Evolutionary conservation across 208 protist genomes (phyloP).

Genomic region (Tritrichomonas musculus): DNA sequence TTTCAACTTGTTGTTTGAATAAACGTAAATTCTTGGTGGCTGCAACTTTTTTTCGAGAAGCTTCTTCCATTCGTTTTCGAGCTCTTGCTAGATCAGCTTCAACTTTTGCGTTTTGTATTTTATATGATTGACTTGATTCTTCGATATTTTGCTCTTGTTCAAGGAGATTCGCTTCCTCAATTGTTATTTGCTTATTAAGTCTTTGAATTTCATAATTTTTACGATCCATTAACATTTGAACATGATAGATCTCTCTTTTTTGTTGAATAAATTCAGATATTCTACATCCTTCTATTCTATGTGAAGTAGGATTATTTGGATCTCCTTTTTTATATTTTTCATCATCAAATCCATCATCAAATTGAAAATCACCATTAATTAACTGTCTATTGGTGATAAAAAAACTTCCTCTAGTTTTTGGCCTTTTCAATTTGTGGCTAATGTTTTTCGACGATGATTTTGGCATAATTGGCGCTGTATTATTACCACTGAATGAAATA

Average conservation of each 20-base stretch:
- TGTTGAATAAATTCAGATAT: conserved; percentile 12
- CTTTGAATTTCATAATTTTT: background rate
- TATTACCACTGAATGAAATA: too few relatives aligned
- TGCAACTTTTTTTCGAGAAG: background rate
- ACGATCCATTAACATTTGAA: background rate
- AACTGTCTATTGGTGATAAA: background rate
- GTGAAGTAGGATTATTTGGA: too few relatives aligned
- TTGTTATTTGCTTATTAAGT: background rate
- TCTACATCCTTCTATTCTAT: too few relatives aligned
- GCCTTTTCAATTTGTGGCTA: too few relatives aligned
- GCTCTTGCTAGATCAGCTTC: background rate
- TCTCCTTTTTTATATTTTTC: background rate
- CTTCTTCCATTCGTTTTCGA: background rate
- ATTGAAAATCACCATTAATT: background rate
- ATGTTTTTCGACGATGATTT: too few relatives aligned
- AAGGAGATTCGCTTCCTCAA: background rate
- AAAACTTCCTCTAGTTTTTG: background rate
- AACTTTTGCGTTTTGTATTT: background rate
- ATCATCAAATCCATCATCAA: background rate
- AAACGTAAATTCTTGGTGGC: background rate
- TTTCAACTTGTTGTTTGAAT: background rate
- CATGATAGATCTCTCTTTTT: background rate
- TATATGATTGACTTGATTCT: background rate
- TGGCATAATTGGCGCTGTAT: too few relatives aligned
- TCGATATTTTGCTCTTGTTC: conserved; percentile 8